Evolutionary conservation across 2,329 filamentous ascomycete genomes (phyloP).

Genomic region (Aspergillus luchuensis): DNA sequence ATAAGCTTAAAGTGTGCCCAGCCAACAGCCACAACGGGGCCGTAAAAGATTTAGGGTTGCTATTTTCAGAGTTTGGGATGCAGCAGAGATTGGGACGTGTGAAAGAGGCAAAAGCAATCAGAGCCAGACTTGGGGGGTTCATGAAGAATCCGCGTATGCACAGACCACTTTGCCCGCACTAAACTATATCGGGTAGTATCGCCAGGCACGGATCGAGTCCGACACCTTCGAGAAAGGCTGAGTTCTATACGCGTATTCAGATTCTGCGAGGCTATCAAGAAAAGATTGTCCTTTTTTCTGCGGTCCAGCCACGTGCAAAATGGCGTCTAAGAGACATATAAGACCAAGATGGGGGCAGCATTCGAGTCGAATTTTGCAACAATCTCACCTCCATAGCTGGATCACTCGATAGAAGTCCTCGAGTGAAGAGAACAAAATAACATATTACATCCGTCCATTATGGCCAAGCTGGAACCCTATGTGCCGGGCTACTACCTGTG

Average conservation of each 20-base stretch:
- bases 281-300: too few species aligned
- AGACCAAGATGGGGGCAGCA: neutral
- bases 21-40: neutral
- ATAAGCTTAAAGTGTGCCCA: neutral
- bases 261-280: neutral
- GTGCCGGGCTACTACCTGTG: slow-evolving; percentile 26
- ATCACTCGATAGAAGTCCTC: neutral
- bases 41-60: neutral
- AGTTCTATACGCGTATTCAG: slow-evolving; percentile 18
- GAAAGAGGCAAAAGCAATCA: neutral
- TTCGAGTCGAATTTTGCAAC: neutral
- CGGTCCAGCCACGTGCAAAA: neutral
- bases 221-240: neutral
- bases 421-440: too few species aligned
- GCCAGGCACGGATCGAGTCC: neutral
- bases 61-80: neutral
- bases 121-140: neutral
- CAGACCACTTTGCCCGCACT: slow-evolving; percentile 7
- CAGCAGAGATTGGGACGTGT: neutral
- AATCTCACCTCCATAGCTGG: neutral
- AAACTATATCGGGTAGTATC: neutral
- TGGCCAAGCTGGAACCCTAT: slow-evolving; percentile 24
- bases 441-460: neutral
- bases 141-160: slow-evolving; percentile 24
- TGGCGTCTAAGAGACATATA: neutral